Evolutionary conservation across 2,329 filamentous ascomycete genomes (phyloP), one percentile per base, ranked within the genome.

Genomic region (Phyllosticta citribraziliensis): DNA sequence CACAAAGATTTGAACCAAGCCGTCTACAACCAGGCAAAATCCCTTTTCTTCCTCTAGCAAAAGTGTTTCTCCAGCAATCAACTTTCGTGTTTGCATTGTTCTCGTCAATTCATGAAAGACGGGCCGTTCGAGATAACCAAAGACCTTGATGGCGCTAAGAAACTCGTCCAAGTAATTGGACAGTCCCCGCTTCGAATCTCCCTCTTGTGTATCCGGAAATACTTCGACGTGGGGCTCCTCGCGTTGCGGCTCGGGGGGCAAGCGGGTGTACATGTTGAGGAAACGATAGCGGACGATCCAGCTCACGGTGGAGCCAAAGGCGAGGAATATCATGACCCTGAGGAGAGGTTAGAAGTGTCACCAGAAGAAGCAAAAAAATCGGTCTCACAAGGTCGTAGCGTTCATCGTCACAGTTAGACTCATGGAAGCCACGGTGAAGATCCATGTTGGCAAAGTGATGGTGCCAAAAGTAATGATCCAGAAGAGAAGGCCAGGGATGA

Each of bases 131-230:
- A 99, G 79, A 70, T 97, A 99, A 9, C 94, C 94, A 75, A 99
- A 99, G 62, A 99, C 94, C 75, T 97, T 99, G 78, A 99, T 99
- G 30, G 95, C 94, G 71, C 92, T 97, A 22, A 99, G 79, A 68
- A 99, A 99, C 73, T 99, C 95, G 74, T 99, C 94, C 25, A 99
- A 81, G 68, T 99, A 99, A 72, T 92, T 99, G n/a, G 91, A 86
- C 53, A 99, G 79, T 0, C 93, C 94, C 0, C 91, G 87, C 74
- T 99, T 99, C 30, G 86, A 86, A 64, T 92, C 91, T 56, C 88
- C 88, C 66, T 96, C 93, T 69, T 96, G 90, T 3, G 88, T 87
- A 69, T 97, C 93, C 3, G 94, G 92, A 70, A 97, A 97, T 12
- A 99, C 80, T 69, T 97, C 95, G 71, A 99, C 84, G 67, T 96